These are phyloP conservation scores for Quercus robur DNA, from an alignment of 306 rosid species.

Conservation along the genomic window DNA sequence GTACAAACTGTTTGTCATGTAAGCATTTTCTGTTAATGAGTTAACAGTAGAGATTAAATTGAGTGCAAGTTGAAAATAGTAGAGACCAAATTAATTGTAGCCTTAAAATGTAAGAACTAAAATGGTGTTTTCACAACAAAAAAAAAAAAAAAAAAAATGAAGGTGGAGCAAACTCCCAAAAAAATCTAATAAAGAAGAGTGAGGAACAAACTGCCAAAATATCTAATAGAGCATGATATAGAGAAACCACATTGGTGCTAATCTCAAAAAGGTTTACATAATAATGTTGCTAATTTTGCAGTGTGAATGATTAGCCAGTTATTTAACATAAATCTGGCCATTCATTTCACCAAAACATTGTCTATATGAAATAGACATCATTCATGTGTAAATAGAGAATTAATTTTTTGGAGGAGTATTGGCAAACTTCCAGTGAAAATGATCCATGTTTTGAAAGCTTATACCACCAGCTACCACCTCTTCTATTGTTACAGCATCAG, in stretches of 20 bases:
- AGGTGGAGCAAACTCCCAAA: too few species aligned
- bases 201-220: too few species aligned
- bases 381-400: background rate
- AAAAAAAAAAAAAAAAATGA: too few species aligned
- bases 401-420: conserved; percentile 11
- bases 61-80: too few species aligned
- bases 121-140: too few species aligned
- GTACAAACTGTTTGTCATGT: too few species aligned
- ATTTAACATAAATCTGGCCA: background rate
- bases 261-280: background rate
- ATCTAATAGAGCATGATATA: too few species aligned
- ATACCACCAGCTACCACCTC: conserved; percentile 10
- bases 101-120: too few species aligned
- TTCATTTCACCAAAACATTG: background rate
- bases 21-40: too few species aligned
- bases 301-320: background rate
- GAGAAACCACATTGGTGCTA: background rate
- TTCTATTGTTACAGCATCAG: background rate
- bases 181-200: too few species aligned
- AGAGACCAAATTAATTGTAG: too few species aligned
- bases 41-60: too few species aligned
- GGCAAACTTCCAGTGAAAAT: conserved; percentile 16
- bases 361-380: background rate
- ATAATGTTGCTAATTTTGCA: background rate
- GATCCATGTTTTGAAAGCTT: background rate